phyloP scores from a whole-genome alignment of 176 grass and related monocot genomes.

The Bothriochloa decipiens region DNA sequence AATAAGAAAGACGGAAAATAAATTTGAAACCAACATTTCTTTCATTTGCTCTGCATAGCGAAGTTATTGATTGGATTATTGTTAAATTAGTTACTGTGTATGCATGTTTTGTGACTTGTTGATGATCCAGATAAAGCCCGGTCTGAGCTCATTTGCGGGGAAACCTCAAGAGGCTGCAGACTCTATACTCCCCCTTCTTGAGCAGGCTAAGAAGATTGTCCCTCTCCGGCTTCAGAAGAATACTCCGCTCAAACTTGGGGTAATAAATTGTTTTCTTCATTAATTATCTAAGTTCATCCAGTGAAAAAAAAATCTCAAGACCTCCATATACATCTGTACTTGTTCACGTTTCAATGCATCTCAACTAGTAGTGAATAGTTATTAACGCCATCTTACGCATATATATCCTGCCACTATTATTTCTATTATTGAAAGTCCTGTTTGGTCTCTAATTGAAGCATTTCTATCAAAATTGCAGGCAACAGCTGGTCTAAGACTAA shows the following conservation, averaged over 20 bases:
- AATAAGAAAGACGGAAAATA: not conserved
- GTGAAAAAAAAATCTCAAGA: not conserved
- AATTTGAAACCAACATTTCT: not conserved
- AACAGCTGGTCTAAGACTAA: conserved; percentile 6
- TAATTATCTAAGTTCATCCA: not conserved
- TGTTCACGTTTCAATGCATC: not conserved
- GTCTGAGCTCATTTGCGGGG: not conserved
- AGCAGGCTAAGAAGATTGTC: not conserved
- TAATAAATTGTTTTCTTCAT: not conserved
- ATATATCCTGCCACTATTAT: no score
- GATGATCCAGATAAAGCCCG: not conserved
- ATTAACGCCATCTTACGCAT: no score
- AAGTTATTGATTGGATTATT: not conserved
- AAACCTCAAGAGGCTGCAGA: not conserved
- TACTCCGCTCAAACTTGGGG: not conserved
- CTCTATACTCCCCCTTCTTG: not conserved
- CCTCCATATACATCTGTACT: not conserved
- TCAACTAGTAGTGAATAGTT: not conserved
- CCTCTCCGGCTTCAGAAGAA: not conserved
- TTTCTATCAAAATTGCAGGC: conserved; percentile 6
- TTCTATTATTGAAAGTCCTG: not conserved
- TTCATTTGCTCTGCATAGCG: not conserved
- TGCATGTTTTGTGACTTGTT: not conserved
- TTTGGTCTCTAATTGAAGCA: not conserved
- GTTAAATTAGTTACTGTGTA: not conserved